A percentile compares a stretch with the other conserved stretches of the same genome.
Conservation (phyloP, 108 stramenopile species). For the Cyclotella baltica region DNA sequence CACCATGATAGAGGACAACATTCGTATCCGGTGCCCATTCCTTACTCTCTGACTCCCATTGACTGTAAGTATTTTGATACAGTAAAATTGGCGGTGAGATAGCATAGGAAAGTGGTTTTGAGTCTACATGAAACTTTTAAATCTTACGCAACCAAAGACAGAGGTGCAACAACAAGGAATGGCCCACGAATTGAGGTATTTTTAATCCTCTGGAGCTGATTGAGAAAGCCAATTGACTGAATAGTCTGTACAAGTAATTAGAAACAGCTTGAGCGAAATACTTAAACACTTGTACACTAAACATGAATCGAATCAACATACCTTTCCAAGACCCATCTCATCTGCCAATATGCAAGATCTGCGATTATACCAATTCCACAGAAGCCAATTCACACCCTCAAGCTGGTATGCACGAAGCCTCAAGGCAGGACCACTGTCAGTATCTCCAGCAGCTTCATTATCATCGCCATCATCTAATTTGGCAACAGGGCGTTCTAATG, state of each 20-base stretch:
- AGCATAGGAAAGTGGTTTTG: not conserved
- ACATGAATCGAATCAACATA: slow-evolving; percentile 1
- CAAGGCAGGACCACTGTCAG: slow-evolving; percentile 54
- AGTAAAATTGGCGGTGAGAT: not conserved
- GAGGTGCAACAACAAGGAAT: slow-evolving; percentile 93
- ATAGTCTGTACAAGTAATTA: slow-evolving; percentile 60
- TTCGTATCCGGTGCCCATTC: slow-evolving; percentile 97
- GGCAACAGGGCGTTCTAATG: slow-evolving; percentile 56
- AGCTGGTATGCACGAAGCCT: slow-evolving; percentile 94
- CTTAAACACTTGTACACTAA: not conserved
- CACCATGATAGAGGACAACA: slow-evolving; percentile 94
- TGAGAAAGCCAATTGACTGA: slow-evolving; percentile 80
- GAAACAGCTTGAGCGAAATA: not conserved
- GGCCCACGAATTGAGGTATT: slow-evolving; percentile 79
- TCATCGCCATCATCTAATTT: slow-evolving; percentile 50
- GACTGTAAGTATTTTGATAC: slow-evolving; percentile 33
- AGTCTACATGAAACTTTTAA: not conserved
- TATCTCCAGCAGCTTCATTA: slow-evolving; percentile 50
- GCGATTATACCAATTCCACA: slow-evolving; percentile 93
- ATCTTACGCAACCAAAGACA: slow-evolving; percentile 72
- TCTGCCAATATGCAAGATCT: slow-evolving; percentile 97
- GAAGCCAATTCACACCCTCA: slow-evolving; percentile 97
- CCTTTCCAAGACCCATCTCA: slow-evolving; percentile 92
- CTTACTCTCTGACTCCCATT: slow-evolving; percentile 92
- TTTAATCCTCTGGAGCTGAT: slow-evolving; percentile 60